These are phyloP conservation scores for Leccinum pachyderme DNA, from an alignment of 1,284 basidiomycete species.

Conservation along the genomic window DNA sequence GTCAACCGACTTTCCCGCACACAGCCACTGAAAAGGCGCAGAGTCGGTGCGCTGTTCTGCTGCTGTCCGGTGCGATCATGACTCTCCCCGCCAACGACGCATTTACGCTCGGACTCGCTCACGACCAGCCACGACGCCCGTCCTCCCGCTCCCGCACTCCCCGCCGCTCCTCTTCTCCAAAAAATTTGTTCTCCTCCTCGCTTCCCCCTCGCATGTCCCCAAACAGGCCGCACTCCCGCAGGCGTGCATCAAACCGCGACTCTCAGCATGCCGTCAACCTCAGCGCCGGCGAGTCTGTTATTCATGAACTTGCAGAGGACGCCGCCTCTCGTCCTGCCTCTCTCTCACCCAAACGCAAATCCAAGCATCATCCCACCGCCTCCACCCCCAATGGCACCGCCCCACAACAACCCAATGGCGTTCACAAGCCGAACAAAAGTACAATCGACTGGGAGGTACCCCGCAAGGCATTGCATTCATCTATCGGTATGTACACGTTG, in stretches of 20 bases:
- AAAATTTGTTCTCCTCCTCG: slow-evolving; percentile 38
- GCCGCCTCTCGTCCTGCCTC: slow-evolving; percentile 9
- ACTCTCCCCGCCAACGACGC: slow-evolving; percentile 51
- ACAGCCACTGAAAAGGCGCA: slow-evolving; percentile 13
- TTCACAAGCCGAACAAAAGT: slow-evolving; percentile 18
- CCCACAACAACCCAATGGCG: slow-evolving; percentile 8
- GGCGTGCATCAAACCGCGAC: slow-evolving; percentile 9
- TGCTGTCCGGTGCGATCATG: slow-evolving; percentile 30
- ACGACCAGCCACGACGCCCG: slow-evolving; percentile 40
- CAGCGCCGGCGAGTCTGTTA: slow-evolving; percentile 19
- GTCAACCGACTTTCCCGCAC: neutral
- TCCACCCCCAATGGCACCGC: slow-evolving; percentile 8
- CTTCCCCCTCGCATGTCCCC: slow-evolving; percentile 17
- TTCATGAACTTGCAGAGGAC: slow-evolving; percentile 29
- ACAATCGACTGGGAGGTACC: slow-evolving; percentile 81
- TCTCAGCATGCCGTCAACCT: slow-evolving; percentile 12
- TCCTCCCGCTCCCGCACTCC: slow-evolving; percentile 25
- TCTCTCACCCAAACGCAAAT: slow-evolving; percentile 17
- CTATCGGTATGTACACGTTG: slow-evolving; percentile 66
- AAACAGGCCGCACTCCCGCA: slow-evolving; percentile 20
- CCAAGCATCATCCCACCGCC: slow-evolving; percentile 14
- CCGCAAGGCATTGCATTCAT: slow-evolving; percentile 86
- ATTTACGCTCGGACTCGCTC: slow-evolving; percentile 46
- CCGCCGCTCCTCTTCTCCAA: slow-evolving; percentile 45
- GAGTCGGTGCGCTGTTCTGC: neutral